Evolutionary conservation across 495 filamentous ascomycete species (phyloP).

Genomic region (Hyphodiscus hymeniophilus): DNA sequence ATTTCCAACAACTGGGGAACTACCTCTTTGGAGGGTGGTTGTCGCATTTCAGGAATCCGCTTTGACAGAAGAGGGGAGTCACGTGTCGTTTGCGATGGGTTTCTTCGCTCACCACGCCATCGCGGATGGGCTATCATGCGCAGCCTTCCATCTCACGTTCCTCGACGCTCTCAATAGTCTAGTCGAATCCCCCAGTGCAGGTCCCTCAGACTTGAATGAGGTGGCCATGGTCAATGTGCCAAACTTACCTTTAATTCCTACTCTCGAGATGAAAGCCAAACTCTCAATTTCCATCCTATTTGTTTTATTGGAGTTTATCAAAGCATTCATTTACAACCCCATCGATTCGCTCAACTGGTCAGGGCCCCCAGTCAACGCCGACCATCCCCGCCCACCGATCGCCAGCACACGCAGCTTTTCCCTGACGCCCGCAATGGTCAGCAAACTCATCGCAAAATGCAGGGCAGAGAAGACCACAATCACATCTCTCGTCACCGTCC

Average conservation of each 20-base stretch:
- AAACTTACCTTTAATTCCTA: not conserved
- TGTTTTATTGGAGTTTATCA: not conserved
- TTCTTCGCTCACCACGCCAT: conserved; percentile 11
- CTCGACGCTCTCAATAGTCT: conserved; percentile 1
- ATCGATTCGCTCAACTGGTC: conserved; percentile 1
- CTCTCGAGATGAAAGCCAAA: not conserved
- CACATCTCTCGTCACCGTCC: not conserved
- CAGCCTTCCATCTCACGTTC: conserved; percentile 2
- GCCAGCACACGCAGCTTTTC: not conserved
- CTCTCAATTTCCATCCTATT: conserved; percentile 1
- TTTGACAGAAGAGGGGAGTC: not conserved
- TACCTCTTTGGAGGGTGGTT: conserved; percentile 6
- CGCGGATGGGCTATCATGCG: not conserved
- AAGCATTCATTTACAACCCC: not conserved
- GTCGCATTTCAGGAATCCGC: not conserved
- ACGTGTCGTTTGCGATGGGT: not conserved
- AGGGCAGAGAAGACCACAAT: conserved; percentile 1
- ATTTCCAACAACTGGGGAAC: not conserved
- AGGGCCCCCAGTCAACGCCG: not conserved
- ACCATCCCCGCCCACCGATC: not conserved
- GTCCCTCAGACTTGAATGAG: not conserved
- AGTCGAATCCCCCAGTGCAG: not conserved
- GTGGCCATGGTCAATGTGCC: not conserved
- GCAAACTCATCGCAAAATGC: conserved; percentile 1
- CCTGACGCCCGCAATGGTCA: not conserved